These are phyloP conservation scores for Candolleomyces aberdarensis DNA, from an alignment of 768 basidiomycete species.

Conservation along the genomic window DNA sequence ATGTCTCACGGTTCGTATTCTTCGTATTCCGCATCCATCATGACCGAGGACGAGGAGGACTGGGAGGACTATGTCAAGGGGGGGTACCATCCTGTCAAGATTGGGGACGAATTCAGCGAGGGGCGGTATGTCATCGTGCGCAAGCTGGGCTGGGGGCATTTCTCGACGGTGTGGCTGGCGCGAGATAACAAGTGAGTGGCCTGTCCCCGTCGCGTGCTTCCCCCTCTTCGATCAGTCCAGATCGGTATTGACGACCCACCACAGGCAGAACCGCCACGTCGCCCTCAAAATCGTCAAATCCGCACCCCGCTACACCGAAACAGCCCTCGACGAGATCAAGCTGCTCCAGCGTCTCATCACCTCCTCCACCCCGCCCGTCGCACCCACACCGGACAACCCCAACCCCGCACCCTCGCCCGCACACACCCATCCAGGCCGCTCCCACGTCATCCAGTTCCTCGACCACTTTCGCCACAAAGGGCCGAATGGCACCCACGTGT, in stretches of 20 bases:
- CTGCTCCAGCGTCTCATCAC: constrained; percentile 93
- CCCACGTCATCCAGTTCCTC: constrained; percentile 95
- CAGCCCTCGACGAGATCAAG: constrained; percentile 98
- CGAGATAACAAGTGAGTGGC: constrained; percentile 70
- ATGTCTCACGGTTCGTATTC: constrained; percentile 78
- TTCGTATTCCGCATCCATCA: constrained; percentile 70
- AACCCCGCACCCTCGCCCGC: constrained; percentile 52
- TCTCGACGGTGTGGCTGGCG: constrained; percentile 91
- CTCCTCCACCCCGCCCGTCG: constrained; percentile 58
- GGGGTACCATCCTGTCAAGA: constrained; percentile 91
- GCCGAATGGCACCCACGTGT: constrained; percentile 95
- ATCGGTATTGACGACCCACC: background rate
- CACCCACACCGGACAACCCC: constrained; percentile 46
- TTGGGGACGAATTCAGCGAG: constrained; percentile 87
- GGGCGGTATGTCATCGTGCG: constrained; percentile 87
- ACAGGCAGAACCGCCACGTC: constrained; percentile 91
- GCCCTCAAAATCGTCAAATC: constrained; percentile 99
- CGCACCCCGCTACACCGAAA: constrained; percentile 94
- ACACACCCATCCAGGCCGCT: constrained; percentile 80
- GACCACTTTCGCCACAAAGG: constrained; percentile 98
- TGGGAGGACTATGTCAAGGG: constrained; percentile 84
- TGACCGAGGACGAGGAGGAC: constrained; percentile 92
- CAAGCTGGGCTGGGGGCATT: constrained; percentile 96
- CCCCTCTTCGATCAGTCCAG: background rate
- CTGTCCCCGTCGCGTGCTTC: constrained; percentile 4